Percentiles rank a stretch among this genome's conserved stretches.
Conservation (phyloP, 208 protist genomes). For the Wallacemonas rigidus region DNA sequence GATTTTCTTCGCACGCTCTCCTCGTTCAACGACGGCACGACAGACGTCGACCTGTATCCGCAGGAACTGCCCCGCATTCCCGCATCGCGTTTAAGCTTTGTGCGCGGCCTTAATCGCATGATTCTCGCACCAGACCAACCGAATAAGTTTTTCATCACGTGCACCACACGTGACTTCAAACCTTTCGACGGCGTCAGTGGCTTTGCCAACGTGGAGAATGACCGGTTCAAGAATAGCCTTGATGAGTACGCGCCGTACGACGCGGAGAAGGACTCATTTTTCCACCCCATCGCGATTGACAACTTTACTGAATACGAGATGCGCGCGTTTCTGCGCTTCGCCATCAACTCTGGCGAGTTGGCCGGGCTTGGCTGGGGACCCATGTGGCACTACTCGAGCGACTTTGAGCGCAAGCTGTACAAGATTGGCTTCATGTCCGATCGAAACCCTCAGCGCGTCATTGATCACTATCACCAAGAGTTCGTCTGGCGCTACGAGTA, state of each 20-base stretch:
- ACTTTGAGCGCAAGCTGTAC: slow-evolving; percentile 92
- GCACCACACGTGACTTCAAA: slow-evolving; percentile 90
- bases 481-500: slow-evolving; percentile 92
- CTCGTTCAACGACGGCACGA: slow-evolving; percentile 75
- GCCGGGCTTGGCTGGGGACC: slow-evolving; percentile 92
- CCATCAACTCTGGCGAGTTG: slow-evolving; percentile 90
- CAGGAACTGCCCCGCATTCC: slow-evolving; percentile 91
- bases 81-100: slow-evolving; percentile 85
- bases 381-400: slow-evolving; percentile 90
- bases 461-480: slow-evolving; percentile 93
- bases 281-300: slow-evolving; percentile 83
- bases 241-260: slow-evolving; percentile 92
- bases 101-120: slow-evolving; percentile 88
- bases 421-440: slow-evolving; percentile 92
- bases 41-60: slow-evolving; percentile 86
- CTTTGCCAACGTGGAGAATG: slow-evolving; percentile 82
- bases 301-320: slow-evolving; percentile 94
- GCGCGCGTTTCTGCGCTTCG: slow-evolving; percentile 82
- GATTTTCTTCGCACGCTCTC: slow-evolving; percentile 86
- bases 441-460: slow-evolving; percentile 86
- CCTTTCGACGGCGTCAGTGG: slow-evolving; percentile 88
- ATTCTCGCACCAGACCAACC: slow-evolving; percentile 71
- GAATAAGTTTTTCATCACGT: slow-evolving; percentile 92
- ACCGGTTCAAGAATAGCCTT: slow-evolving; percentile 73
- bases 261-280: slow-evolving; percentile 87